A percentile compares a stretch with the other conserved stretches of the same genome.
Evolutionary conservation across 805 yeast species (phyloP).

Genomic region (Yueomyces sinensis): DNA sequence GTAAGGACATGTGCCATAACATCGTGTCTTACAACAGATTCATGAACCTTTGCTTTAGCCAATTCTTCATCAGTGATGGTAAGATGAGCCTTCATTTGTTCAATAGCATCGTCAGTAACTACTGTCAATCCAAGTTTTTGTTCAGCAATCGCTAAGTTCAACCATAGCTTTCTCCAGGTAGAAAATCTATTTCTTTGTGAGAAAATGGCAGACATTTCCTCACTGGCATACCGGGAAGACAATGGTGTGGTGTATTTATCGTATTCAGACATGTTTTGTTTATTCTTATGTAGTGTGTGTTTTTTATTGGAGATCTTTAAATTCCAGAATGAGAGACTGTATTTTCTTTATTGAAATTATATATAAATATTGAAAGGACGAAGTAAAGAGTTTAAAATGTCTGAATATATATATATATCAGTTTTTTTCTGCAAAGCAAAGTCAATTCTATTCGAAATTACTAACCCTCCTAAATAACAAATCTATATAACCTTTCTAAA

Average conservation of each 20-base stretch:
- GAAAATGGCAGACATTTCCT: conserved; percentile 90
- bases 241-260: conserved; percentile 87
- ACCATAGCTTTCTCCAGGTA: conserved; percentile 98
- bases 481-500: no score
- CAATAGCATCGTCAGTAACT: conserved; percentile 83
- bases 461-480: no score
- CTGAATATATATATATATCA: no score
- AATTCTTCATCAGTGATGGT: conserved; percentile 88
- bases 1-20: conserved; percentile 99
- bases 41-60: conserved; percentile 78
- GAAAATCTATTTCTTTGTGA: conserved; percentile 89
- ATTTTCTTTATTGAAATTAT: no score
- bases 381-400: no score
- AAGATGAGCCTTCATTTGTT: conserved; percentile 67
- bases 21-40: conserved; percentile 96
- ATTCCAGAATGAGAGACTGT: no score
- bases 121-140: conserved; percentile 75
- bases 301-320: no score
- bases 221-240: conserved; percentile 93
- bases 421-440: no score
- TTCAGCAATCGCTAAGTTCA: conserved; percentile 90
- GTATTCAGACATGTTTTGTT: conserved; percentile 21
- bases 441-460: no score
- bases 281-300: background rate
- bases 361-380: no score